Percentiles rank a stretch among this genome's conserved stretches.
phyloP scores from a whole-genome alignment of 106 monocot genomes.

The Dendrobium chrysotoxum region DNA sequence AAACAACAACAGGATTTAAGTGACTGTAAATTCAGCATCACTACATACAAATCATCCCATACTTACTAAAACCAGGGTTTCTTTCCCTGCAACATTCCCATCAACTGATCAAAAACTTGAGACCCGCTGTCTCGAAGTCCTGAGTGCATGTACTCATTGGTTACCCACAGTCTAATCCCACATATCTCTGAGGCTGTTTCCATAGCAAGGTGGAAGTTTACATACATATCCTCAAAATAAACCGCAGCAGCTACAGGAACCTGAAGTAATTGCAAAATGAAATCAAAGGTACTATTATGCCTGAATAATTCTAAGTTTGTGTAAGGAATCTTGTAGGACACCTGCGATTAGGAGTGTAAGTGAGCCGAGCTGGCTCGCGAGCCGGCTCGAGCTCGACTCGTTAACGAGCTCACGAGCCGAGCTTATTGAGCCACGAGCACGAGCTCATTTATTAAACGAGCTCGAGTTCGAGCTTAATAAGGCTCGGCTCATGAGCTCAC shows the following conservation, averaged over 20 bases:
- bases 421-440: too few relatives aligned
- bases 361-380: too few relatives aligned
- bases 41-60: not conserved
- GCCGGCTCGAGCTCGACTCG: too few relatives aligned
- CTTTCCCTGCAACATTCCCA: constrained; percentile 79
- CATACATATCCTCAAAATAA: constrained; percentile 98
- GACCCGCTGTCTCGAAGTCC: constrained; percentile 78
- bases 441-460: too few relatives aligned
- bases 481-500: too few relatives aligned
- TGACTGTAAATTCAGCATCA: too few relatives aligned
- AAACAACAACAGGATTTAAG: not conserved
- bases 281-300: too few relatives aligned
- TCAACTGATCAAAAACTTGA: constrained; percentile 77
- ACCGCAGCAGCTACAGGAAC: constrained; percentile 97
- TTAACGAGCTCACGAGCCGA: too few relatives aligned
- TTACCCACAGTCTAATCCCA: constrained; percentile 89
- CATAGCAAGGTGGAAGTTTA: constrained; percentile 89
- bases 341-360: too few relatives aligned
- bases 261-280: constrained; percentile 25
- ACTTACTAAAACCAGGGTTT: constrained; percentile 63
- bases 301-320: too few relatives aligned
- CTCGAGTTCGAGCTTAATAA: too few relatives aligned
- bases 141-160: constrained; percentile 95
- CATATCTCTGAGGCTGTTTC: constrained; percentile 87
- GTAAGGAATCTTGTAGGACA: too few relatives aligned